Conservation (phyloP, 495 filamentous ascomycete genomes). For the Evernia prunastri region DNA sequence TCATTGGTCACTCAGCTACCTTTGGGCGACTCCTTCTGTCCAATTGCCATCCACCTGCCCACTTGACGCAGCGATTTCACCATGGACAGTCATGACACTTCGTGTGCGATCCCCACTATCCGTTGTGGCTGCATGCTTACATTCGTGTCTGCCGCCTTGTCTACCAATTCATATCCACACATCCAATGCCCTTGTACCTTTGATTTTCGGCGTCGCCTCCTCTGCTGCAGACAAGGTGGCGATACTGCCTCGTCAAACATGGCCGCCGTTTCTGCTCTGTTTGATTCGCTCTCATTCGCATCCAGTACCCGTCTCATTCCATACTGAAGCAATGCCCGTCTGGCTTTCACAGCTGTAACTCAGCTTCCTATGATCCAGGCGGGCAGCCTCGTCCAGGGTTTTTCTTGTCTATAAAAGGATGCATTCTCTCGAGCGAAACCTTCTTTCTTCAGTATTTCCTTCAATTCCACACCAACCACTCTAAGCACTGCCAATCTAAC, state of each 20-base stretch:
- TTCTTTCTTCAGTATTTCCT: neutral
- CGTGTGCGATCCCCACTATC: neutral
- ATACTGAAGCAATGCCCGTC: too few species aligned
- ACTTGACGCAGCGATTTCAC: neutral
- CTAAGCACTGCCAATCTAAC: neutral
- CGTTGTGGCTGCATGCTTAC: neutral
- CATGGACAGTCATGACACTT: neutral
- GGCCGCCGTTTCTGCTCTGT: neutral
- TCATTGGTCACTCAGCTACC: neutral
- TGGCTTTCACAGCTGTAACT: neutral
- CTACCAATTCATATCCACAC: neutral
- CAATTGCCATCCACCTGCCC: neutral
- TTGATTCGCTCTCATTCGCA: neutral
- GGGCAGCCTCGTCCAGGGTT: neutral
- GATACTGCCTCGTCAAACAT: neutral
- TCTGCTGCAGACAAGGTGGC: neutral
- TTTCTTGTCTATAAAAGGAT: neutral
- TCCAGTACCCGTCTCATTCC: neutral
- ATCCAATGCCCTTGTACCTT: neutral
- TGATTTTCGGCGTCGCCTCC: neutral
- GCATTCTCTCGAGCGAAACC: neutral
- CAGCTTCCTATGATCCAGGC: neutral
- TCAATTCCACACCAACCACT: neutral
- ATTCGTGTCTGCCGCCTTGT: neutral
- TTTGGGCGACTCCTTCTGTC: neutral